Percentiles rank a stretch among this genome's conserved stretches.
Conservation (phyloP, 106 monocot species). For the Apostasia ramifera region DNA sequence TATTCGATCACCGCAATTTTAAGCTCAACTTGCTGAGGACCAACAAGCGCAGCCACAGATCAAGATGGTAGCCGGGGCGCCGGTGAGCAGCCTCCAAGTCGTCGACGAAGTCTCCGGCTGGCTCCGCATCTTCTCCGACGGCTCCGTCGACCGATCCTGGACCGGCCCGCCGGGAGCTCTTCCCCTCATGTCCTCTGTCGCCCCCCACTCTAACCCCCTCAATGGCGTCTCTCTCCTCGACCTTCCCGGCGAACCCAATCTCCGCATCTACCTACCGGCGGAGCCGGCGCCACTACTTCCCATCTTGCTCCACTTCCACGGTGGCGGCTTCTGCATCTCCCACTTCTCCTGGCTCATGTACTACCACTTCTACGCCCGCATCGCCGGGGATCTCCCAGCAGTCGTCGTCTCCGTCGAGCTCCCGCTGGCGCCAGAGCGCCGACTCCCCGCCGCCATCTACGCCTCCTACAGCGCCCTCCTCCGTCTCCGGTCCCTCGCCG, state of each 20-base stretch:
- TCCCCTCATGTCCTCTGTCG: constrained; percentile 44
- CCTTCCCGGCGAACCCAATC: constrained; percentile 30
- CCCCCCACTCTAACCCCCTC: constrained; percentile 18
- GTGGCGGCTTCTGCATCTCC: constrained; percentile 87
- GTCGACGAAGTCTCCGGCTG: constrained; percentile 86
- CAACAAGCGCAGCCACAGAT: neutral
- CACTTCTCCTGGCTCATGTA: constrained; percentile 62
- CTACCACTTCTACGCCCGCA: constrained; percentile 76
- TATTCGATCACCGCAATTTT: no score
- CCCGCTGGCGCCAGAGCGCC: constrained; percentile 75
- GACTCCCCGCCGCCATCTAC: constrained; percentile 66
- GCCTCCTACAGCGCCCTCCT: constrained; percentile 34
- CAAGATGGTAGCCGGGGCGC: neutral
- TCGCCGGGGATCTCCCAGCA: constrained; percentile 44
- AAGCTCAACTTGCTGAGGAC: neutral
- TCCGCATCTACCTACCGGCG: constrained; percentile 64
- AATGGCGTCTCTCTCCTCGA: constrained; percentile 60
- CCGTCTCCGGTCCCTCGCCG: constrained; percentile 46
- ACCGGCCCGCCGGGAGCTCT: constrained; percentile 60
- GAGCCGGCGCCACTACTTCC: constrained; percentile 11
- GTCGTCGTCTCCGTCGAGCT: constrained; percentile 52
- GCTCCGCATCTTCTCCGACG: constrained; percentile 67
- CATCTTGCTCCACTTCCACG: constrained; percentile 75
- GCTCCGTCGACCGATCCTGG: constrained; percentile 89
- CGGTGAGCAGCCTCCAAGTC: constrained; percentile 13